Percentiles rank a stretch among this genome's conserved stretches.
Conservation (phyloP, 1,284 basidiomycete species). For the Papiliotrema terrestris region DNA sequence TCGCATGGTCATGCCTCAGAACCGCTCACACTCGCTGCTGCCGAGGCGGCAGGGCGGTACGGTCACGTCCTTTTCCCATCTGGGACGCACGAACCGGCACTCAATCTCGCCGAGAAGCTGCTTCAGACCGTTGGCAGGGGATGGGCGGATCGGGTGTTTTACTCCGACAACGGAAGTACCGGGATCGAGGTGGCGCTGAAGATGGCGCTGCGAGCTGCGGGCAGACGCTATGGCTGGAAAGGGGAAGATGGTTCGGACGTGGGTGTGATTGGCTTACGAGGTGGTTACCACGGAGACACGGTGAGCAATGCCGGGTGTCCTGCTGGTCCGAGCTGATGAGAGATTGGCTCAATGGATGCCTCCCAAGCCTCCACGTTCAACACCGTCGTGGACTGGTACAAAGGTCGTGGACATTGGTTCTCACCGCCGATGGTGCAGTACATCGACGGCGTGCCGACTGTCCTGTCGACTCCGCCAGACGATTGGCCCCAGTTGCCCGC, state of each 20-base stretch:
- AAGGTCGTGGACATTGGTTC: slow-evolving; percentile 88
- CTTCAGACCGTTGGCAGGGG: slow-evolving; percentile 57
- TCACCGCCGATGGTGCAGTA: slow-evolving; percentile 77
- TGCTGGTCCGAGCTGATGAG: not conserved
- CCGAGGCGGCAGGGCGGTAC: slow-evolving; percentile 84
- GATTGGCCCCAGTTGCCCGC: slow-evolving; percentile 32
- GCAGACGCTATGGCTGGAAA: slow-evolving; percentile 52
- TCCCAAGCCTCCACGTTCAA: slow-evolving; percentile 82
- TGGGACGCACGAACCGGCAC: slow-evolving; percentile 78
- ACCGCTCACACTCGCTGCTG: slow-evolving; percentile 76
- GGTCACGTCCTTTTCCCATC: slow-evolving; percentile 96
- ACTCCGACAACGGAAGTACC: slow-evolving; percentile 91
- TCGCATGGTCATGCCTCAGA: slow-evolving; percentile 80
- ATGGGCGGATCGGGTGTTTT: slow-evolving; percentile 90
- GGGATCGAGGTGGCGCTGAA: slow-evolving; percentile 6
- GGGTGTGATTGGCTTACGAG: slow-evolving; percentile 81
- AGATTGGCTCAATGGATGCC: slow-evolving; percentile 94
- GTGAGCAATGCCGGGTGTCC: slow-evolving; percentile 19
- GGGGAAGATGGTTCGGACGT: slow-evolving; percentile 52
- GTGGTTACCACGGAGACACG: slow-evolving; percentile 97
- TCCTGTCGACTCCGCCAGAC: slow-evolving; percentile 56
- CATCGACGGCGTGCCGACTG: slow-evolving; percentile 58
- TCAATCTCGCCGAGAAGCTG: slow-evolving; percentile 51
- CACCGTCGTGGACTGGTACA: slow-evolving; percentile 84
- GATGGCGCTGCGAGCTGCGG: slow-evolving; percentile 19